phyloP scores from a whole-genome alignment of 805 yeast species.

The Blastobotrys terrestris region DNA sequence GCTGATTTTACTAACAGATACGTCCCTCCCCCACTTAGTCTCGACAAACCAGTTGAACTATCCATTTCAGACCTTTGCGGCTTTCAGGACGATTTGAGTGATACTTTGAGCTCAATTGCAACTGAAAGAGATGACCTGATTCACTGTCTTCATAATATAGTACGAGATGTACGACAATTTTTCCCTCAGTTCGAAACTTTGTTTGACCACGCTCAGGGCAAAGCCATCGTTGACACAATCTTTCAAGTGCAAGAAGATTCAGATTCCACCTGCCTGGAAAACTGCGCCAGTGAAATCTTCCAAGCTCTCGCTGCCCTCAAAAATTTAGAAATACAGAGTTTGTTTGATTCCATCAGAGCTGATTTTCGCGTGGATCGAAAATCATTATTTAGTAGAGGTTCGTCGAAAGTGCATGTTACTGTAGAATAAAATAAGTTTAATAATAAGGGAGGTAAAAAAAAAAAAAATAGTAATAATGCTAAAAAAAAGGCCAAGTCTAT shows the following conservation, averaged over 20 bases:
- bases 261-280: neutral
- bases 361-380: neutral
- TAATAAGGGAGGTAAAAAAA: neutral
- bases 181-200: neutral
- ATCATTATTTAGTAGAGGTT: too few species aligned
- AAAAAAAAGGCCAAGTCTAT: neutral
- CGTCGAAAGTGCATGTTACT: neutral
- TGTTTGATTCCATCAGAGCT: neutral
- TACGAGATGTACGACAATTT: neutral
- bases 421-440: neutral
- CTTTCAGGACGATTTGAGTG: neutral
- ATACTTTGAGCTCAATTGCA: neutral
- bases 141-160: neutral
- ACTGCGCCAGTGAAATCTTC: neutral
- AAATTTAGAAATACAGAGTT: neutral
- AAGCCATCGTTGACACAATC: neutral
- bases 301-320: neutral
- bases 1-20: neutral
- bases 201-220: neutral
- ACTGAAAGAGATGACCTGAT: neutral
- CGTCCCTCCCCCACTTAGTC: neutral
- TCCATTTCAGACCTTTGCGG: neutral
- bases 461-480: neutral
- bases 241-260: neutral
- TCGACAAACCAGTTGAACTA: neutral